phyloP scores from a whole-genome alignment of 2,329 filamentous ascomycete species.

The Alternaria longipes region DNA sequence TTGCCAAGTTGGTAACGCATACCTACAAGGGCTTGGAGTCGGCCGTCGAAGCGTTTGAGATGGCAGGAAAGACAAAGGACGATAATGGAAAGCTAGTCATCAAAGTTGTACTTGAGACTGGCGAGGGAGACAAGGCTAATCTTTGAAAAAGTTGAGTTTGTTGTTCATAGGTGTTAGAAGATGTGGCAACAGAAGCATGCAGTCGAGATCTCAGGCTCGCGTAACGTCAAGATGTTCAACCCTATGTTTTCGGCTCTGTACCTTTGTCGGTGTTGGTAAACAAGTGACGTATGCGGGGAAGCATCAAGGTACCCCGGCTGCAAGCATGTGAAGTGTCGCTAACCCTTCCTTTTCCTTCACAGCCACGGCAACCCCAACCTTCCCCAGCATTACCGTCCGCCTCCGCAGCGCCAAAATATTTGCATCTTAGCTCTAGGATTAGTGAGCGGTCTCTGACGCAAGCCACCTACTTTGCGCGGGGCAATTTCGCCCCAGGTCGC shows the following conservation, averaged over 20 bases:
- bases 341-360: not conserved
- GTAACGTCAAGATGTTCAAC: not conserved
- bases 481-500: not conserved
- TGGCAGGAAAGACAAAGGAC: slow-evolving; percentile 74
- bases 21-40: slow-evolving; percentile 71
- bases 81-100: slow-evolving; percentile 73
- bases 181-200: not conserved
- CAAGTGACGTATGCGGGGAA: slow-evolving; percentile 16
- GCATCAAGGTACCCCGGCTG: not conserved
- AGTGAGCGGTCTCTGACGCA: not conserved
- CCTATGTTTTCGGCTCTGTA: not conserved
- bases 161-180: not conserved
- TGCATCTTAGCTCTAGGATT: not conserved
- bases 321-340: not conserved
- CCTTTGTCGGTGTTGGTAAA: not conserved
- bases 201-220: not conserved
- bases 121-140: slow-evolving; percentile 39
- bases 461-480: slow-evolving; percentile 1
- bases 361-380: not conserved
- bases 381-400: not conserved
- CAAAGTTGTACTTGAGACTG: slow-evolving; percentile 70
- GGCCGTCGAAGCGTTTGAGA: slow-evolving; percentile 72
- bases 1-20: slow-evolving; percentile 78
- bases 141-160: slow-evolving; percentile 12
- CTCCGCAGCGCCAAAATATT: not conserved